phyloP scores from a whole-genome alignment of 805 yeast species.

The Candida namnaoensis region DNA sequence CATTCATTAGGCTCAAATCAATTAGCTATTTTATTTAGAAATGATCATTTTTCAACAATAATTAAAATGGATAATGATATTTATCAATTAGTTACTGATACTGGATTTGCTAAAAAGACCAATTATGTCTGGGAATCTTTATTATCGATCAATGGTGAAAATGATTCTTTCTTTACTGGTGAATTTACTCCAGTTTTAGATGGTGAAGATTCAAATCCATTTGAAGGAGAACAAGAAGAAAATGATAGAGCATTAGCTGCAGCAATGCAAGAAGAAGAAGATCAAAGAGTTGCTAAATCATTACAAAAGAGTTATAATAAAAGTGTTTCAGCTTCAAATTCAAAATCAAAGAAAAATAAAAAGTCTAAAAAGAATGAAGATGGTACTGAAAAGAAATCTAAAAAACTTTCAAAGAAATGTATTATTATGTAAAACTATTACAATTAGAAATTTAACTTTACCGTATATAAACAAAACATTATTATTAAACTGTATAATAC shows the following conservation, averaged over 20 bases:
- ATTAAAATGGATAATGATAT: conserved; percentile 39
- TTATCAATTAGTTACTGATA: conserved; percentile 66
- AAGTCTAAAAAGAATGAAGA: neutral
- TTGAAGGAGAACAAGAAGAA: conserved; percentile 18
- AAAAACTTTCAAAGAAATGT: conserved; percentile 11
- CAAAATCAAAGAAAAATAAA: neutral
- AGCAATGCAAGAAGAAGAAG: conserved; percentile 48
- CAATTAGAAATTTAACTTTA: too few species aligned
- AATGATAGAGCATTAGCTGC: conserved; percentile 35
- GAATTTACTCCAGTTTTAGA: conserved; percentile 37
- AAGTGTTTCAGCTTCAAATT: neutral
- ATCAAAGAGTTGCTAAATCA: conserved; percentile 36
- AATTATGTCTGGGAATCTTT: conserved; percentile 81
- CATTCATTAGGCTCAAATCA: conserved; percentile 39
- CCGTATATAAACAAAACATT: too few species aligned
- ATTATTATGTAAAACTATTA: conserved; percentile 10
- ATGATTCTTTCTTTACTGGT: conserved; percentile 66
- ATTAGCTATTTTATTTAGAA: conserved; percentile 71
- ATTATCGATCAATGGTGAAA: conserved; percentile 54
- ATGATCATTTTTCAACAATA: conserved; percentile 80
- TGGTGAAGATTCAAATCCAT: conserved; percentile 13
- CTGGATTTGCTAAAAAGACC: conserved; percentile 39
- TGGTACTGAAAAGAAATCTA: too few species aligned
- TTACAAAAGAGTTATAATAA: conserved; percentile 28
- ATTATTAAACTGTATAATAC: too few species aligned